Evolutionary conservation across 2,329 filamentous ascomycete species (phyloP), one percentile per base, ranked within the genome.

Genomic region (Claviceps pazoutovae): DNA sequence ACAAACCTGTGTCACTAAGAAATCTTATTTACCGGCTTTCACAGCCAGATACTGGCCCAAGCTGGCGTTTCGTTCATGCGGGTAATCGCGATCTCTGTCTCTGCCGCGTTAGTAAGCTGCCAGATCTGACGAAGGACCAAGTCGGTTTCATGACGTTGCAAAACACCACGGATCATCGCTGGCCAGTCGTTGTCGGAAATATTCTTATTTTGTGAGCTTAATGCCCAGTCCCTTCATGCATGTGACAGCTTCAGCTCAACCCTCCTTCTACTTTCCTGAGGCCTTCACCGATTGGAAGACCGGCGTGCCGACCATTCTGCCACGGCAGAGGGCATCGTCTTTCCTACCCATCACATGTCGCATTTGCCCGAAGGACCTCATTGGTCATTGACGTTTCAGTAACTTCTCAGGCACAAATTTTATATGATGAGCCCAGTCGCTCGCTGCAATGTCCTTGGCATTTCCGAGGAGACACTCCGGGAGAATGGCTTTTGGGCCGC

Each of bases 81-180:
- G 47, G 50, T 45, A 50, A 46, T 50, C 44, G 50, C 19, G 46
- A 54, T 54, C 53, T 43, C 46, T 49, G 47, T 43, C 16, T 49
- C 50, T 43, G 6, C 34, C 11, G 30, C 8, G 23, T 49, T 43
- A 43, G 38, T 49, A 49, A 49, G 48, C 48, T 44, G 26, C 26
- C 39, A 21, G 41, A 34, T 17, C 17, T 26, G 48, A 43, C 43
- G 3, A n/a, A 39, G 46, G 39, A 34, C 48, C n/a, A 30, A 21
- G 3, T 13, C 14, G 23, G 7, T 34, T 42, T 42, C 16, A 39
- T 34, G 23, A 43, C 38, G 17, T 21, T 44, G 42, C 19, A 7
- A 23, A 44, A 19, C 7, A 44, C 19, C 42, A 23, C 42, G 19
- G 19, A 16, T 13, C 21, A 26, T 21, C 16, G 42, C 30, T 34